Evolutionary conservation across 2,329 filamentous ascomycete genomes (phyloP), one percentile per base, ranked within the genome.

Genomic region (Exophiala spinifera): DNA sequence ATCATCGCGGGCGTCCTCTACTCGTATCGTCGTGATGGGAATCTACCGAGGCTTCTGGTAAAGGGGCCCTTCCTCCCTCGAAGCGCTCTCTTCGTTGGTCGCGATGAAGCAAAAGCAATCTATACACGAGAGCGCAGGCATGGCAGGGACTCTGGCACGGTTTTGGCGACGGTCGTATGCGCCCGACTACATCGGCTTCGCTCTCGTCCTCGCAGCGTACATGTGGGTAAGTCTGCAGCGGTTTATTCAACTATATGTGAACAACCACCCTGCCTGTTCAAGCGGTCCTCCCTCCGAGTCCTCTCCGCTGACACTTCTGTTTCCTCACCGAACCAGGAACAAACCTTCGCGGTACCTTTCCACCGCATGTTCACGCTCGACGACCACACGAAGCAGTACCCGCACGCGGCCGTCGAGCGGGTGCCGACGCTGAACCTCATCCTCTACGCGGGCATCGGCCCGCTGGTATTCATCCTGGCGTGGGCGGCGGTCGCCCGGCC

Each of bases 351-450:
- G 64, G 85, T 86, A 57, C 94, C 94, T 0, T 97, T 97, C 69
- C 91, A 97, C 70, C 90, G 89, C 73, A 88, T 96, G 83, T 97
- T 99, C 74, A 88, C 84, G 61, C 81, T 97, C 59, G 88, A 91
- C 68, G 90, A 97, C 69, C 80, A 88, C 20, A 78, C 84, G 46
- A 90, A 97, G 56, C 86, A 89, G 61, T 96, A 87, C 66, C 94
- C 94, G 0, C 88, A 95, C 72, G 90, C 94, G 19, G 79, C 87
- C 53, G 73, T 87, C 47, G 91, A 99, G 71, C 83, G 91, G 59
- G 94, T 99, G 0, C 79, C 90, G 6, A 84, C 33, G 4, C 67
- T 76, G 56, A 85, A 87, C 80, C 88, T 91, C 62, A 84, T 96
- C 62, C 74, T 91, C 50, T 96, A 95, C 70, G 85, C 89, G 45